A percentile compares a stretch with the other conserved stretches of the same genome.
These are phyloP conservation scores for Neoascochyta sp. DNA, from an alignment of 2,329 filamentous ascomycete species.

Conservation along the genomic window DNA sequence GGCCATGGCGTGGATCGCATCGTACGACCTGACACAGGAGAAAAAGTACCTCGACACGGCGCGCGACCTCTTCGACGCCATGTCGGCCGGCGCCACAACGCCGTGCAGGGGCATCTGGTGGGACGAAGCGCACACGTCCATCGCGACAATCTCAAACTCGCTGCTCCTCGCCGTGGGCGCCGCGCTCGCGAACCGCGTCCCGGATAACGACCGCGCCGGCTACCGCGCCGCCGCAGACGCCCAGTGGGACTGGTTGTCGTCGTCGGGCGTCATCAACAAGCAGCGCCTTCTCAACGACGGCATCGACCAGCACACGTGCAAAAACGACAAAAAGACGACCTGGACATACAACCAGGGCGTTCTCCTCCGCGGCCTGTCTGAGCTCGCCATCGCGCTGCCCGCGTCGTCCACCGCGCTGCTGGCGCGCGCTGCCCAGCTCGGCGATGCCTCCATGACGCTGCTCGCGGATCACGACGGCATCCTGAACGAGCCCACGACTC, in stretches of 20 bases:
- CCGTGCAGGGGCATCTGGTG: constrained; percentile 54
- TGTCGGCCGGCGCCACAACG: constrained; percentile 49
- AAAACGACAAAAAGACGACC: constrained; percentile 51
- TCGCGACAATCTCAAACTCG: constrained; percentile 58
- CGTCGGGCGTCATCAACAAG: constrained; percentile 50
- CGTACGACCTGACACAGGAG: constrained; percentile 54
- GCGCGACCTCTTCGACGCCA: constrained; percentile 54
- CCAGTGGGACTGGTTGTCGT: constrained; percentile 54
- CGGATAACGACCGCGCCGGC: constrained; percentile 31
- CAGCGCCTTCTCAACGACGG: constrained; percentile 55
- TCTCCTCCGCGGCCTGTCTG: constrained; percentile 54
- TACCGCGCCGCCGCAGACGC: constrained; percentile 51
- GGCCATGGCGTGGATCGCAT: constrained; percentile 57
- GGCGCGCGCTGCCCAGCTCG: constrained; percentile 25
- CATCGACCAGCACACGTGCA: constrained; percentile 46
- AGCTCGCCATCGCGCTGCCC: constrained; percentile 49
- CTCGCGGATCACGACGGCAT: constrained; percentile 29
- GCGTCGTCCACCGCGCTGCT: constrained; percentile 34
- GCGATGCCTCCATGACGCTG: constrained; percentile 22
- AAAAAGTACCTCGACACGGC: constrained; percentile 53
- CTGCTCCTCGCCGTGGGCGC: constrained; percentile 55
- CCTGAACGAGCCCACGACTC: constrained; percentile 27
- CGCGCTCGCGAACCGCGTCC: constrained; percentile 51
- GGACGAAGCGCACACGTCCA: constrained; percentile 52
- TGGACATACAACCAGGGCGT: constrained; percentile 60